These are phyloP conservation scores for Nyctanthes arbortristis DNA, from an alignment of 257 asterid genomes.

Conservation along the genomic window DNA sequence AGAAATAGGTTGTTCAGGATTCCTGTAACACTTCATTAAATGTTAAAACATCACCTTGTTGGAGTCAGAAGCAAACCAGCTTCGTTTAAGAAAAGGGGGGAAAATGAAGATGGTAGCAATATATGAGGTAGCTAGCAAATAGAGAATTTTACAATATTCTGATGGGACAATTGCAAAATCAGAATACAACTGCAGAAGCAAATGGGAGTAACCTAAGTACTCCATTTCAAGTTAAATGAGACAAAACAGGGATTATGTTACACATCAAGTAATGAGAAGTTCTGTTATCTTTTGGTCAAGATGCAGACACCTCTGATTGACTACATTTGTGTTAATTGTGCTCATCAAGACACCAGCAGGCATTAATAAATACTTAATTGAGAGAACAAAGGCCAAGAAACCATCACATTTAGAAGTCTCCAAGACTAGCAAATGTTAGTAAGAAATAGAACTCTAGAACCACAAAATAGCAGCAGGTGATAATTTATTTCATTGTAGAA, in stretches of 20 bases:
- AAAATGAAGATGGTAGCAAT: too few relatives aligned
- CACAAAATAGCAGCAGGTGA: background rate
- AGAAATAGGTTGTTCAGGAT: too few relatives aligned
- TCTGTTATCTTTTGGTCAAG: background rate
- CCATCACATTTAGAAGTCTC: background rate
- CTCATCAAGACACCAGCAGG: background rate
- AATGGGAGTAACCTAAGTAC: background rate
- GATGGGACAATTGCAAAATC: background rate
- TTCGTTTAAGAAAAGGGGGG: too few relatives aligned
- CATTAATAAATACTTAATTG: background rate
- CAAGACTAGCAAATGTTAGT: background rate
- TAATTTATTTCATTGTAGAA: background rate
- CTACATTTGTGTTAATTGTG: background rate
- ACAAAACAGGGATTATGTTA: background rate
- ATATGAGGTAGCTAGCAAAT: too few relatives aligned
- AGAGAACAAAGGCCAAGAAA: background rate
- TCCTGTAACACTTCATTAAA: too few relatives aligned
- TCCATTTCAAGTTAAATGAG: background rate
- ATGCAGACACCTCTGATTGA: background rate
- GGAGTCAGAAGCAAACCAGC: too few relatives aligned
- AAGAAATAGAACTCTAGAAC: background rate
- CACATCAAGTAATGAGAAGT: background rate
- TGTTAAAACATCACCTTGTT: too few relatives aligned
- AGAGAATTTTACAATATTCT: too few relatives aligned
- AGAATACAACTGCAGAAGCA: background rate